phyloP scores from a whole-genome alignment of 208 protist species.

The Crithidia sp. region DNA sequence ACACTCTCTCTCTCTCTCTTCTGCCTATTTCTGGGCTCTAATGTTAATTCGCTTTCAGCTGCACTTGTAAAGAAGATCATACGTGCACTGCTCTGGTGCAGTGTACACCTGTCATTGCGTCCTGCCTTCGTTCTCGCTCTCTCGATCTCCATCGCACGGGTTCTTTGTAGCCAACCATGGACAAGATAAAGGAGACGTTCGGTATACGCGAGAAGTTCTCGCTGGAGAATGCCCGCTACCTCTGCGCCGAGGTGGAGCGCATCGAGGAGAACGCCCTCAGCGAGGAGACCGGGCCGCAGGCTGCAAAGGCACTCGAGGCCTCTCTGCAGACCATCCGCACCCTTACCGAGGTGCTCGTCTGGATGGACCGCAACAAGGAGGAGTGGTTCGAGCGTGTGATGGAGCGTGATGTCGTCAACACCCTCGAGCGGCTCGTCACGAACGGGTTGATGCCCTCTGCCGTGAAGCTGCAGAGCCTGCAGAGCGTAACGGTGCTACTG shows the following conservation, averaged over 20 bases:
- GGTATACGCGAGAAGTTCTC: slow-evolving; percentile 46
- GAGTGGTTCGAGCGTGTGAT: slow-evolving; percentile 72
- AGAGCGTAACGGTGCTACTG: slow-evolving; percentile 79
- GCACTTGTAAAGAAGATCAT: too few species aligned
- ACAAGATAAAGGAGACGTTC: slow-evolving; percentile 33
- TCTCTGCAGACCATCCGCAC: slow-evolving; percentile 54
- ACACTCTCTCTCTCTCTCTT: too few species aligned
- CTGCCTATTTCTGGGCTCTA: too few species aligned
- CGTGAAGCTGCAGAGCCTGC: slow-evolving; percentile 72
- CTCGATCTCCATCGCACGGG: too few species aligned
- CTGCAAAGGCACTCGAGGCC: slow-evolving; percentile 3
- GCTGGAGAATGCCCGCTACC: slow-evolving; percentile 48
- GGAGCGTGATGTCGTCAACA: slow-evolving; percentile 69
- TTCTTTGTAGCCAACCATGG: slow-evolving; percentile 5
- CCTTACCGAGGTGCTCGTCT: slow-evolving; percentile 83
- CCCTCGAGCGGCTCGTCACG: slow-evolving; percentile 71
- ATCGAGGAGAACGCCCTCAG: slow-evolving; percentile 25
- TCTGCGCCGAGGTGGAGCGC: slow-evolving; percentile 57
- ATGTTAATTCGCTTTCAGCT: too few species aligned
- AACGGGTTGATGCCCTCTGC: slow-evolving; percentile 51
- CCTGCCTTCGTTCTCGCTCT: too few species aligned
- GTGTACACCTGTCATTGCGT: too few species aligned
- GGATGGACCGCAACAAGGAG: slow-evolving; percentile 78
- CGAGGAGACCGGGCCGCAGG: slow-evolving; percentile 7
- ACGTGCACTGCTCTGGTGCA: too few species aligned